Base-by-base conservation (phyloP, 169 alveolate species). In the Eimeria acervulina region DNA sequence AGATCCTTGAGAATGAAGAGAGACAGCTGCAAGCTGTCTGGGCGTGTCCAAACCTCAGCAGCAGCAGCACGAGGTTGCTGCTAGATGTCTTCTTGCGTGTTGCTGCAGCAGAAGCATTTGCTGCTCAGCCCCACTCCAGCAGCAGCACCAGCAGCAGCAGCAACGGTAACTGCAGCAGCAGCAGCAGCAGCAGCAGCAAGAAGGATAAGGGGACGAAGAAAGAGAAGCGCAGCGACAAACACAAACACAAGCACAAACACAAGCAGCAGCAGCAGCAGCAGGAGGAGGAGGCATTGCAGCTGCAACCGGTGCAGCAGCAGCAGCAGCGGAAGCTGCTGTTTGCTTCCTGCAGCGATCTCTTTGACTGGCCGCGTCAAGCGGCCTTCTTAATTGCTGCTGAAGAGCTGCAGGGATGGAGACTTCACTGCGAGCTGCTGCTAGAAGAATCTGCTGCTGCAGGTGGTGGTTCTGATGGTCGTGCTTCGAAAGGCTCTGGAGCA, bases 281-380 rank as follows among this genome's bases (percentile, higher is more conserved):
- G 33, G 81, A 74, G 51, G 63, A 33, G 74, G 66, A 51, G 68
- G 59, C 15, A 1, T 28, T 12, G 85, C 68, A 26, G 88, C 72
- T 28, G 84, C 28, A 31, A 28, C 95, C 85, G 38, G 55, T 31
- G 84, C 81, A 47, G 47, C 59, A 42, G 90, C 52, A 51, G 92
- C 92, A 55, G 76, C 95, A 74, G 63, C 12, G 23, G 51, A 90
- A 90, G 66, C 31, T 81, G 66, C 44, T 90, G 31, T 90, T 72
- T 52, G 95, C 95, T 38, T 81, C 84, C 44, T 90, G 90, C 85
- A 83, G 84, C 42, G 95, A 90, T 59, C n/a, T 72, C 2, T 59
- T 90, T 13, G 90, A 70, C 47, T 90, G 95, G 95, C 95, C 95
- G 7, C 47, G 95, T 26, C 95, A 90, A 68, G 95, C 95, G 36